Conservation (phyloP, 2,329 filamentous ascomycete genomes). For the Alternaria infectoria region DNA sequence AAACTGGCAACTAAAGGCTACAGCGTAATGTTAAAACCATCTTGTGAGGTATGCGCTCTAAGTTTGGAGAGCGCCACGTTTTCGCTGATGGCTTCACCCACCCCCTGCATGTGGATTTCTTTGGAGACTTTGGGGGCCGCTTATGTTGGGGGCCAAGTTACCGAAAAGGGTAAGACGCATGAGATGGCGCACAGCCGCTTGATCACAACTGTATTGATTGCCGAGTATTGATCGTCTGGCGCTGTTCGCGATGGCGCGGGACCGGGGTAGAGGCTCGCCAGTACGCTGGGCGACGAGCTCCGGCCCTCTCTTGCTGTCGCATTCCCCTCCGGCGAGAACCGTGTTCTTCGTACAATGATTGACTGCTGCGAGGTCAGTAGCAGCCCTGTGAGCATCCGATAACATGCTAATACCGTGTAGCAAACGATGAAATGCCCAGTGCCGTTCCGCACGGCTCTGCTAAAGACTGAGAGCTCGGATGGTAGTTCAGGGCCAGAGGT, state of each 20-base stretch:
- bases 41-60: not conserved
- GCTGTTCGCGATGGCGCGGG: not conserved
- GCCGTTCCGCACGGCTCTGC: conserved; percentile 16
- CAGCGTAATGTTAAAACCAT: not conserved
- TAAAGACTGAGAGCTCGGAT: conserved; percentile 2
- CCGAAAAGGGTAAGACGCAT: conserved; percentile 1
- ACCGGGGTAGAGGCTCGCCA: not conserved
- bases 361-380: conserved; percentile 8
- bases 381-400: not conserved
- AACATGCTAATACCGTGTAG: conserved; percentile 1
- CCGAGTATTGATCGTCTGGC: not conserved
- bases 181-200: not conserved
- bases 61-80: not conserved
- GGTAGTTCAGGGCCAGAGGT: not conserved
- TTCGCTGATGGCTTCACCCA: not conserved
- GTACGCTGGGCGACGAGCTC: not conserved
- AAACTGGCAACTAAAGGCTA: not conserved
- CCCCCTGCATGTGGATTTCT: conserved; percentile 2
- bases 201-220: not conserved
- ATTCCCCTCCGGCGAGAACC: not conserved
- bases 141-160: conserved; percentile 12
- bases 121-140: not conserved
- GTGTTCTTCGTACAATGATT: not conserved
- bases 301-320: not conserved
- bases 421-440: conserved; percentile 10